These are phyloP conservation scores for Papiliotrema flavescens DNA, from an alignment of 1,284 basidiomycete species.

Conservation along the genomic window DNA sequence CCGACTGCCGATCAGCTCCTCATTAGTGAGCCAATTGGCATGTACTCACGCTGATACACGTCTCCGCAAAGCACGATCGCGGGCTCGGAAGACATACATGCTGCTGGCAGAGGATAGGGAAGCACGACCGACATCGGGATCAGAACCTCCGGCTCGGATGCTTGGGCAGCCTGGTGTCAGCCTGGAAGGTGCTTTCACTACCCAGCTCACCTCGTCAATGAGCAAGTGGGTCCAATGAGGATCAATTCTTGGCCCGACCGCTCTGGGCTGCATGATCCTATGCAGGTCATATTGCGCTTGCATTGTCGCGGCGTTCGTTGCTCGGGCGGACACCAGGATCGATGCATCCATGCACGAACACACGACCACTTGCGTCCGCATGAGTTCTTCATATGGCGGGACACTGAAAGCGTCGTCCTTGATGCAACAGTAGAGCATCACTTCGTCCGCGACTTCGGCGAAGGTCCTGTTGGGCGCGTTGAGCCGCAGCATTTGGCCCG, in stretches of 20 bases:
- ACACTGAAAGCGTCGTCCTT: constrained; percentile 28
- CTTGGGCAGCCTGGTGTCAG: constrained; percentile 41
- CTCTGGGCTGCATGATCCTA: constrained; percentile 15
- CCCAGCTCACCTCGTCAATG: constrained; percentile 42
- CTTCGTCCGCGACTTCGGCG: constrained; percentile 38
- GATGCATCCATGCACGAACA: constrained; percentile 40
- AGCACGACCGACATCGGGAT: constrained; percentile 43
- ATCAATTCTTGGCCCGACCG: background rate
- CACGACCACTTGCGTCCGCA: constrained; percentile 43
- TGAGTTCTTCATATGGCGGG: constrained; percentile 25
- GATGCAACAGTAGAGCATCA: constrained; percentile 26
- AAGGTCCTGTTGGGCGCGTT: constrained; percentile 45
- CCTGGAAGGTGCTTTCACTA: background rate
- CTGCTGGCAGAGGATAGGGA: constrained; percentile 12
- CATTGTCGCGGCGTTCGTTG: constrained; percentile 40
- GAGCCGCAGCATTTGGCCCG: constrained; percentile 33
- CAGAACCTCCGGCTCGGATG: constrained; percentile 43
- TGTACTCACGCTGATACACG: constrained; percentile 32
- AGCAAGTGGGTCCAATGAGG: constrained; percentile 48
- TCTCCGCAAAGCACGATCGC: constrained; percentile 46
- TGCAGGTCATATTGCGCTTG: constrained; percentile 20
- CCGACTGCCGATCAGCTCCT: constrained; percentile 25
- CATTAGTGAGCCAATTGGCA: background rate
- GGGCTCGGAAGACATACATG: constrained; percentile 14
- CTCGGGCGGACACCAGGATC: constrained; percentile 32